Evolutionary conservation across 139 green algal species (phyloP), one percentile per base, ranked within the genome.

Genomic region (Nannochloris sp.): DNA sequence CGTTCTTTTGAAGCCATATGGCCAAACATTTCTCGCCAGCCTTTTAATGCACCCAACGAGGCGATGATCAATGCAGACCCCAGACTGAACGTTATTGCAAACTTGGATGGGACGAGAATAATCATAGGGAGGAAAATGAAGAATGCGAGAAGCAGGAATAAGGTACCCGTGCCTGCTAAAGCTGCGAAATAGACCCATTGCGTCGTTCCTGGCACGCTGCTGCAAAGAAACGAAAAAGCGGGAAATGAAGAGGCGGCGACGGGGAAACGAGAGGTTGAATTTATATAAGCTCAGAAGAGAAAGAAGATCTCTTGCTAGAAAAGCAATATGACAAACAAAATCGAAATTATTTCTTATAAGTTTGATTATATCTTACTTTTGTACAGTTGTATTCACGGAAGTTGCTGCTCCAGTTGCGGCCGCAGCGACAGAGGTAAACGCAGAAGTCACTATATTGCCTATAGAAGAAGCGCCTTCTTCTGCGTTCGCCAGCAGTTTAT

Each of bases 71-170:
- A 62, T 1, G 84, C 60, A 33, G 86, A 96, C 2, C 90, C 90
- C 0, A 97, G 60, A 15, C 76, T 89, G 73, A 97, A 97, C 60
- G 71, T 89, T 9, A 96, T 67, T 3, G 92, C 92, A 78, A 97
- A 98, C 73, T 95, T 98, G 25, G 90, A 85, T n/a, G 92, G 92
- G 0, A 83, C 68, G 10, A 97, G 47, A 46, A 95, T 87, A 53
- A 97, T 84, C 24, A 96, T 71, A 1, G 93, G 92, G 1, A 98
- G 78, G 67, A 92, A 93, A 7, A 98, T 56, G 51, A 83, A 83
- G 71, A 98, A 95, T 0, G 91, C 78, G 23, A 98, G 67, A 19
- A 86, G 48, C 14, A 97, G 78, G 67, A 95, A 89, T 9, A 96
- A 60, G 14, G 73, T 27, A 2, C 89, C 87, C 24, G 46, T 72